Base-by-base conservation (phyloP, 2,329 filamentous ascomycete genomes). In the Aspergillus sp. region DNA sequence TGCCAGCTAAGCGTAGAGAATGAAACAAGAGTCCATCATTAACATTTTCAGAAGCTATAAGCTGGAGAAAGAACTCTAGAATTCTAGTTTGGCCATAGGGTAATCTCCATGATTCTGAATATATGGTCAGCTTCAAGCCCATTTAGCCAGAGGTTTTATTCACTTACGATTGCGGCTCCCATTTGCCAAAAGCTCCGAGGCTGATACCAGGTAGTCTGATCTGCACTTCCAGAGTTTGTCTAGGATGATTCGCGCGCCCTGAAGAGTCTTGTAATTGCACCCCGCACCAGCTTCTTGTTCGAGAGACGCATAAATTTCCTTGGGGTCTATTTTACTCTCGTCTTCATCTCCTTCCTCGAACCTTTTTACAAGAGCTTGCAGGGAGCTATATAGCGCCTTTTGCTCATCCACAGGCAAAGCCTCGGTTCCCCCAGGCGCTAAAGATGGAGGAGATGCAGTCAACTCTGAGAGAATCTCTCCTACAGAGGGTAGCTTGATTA, bases 101-200 rank as follows among this genome's bases (percentile, higher is more conserved):
- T 12, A 50, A 39, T 41, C 70, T 61, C 66, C 65, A 70, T 41
- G 60, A 60, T 42, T 64, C 69, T 72, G 42, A 30, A 40, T 27
- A 39, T 7, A 40, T n/a, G 27, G 39, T 52, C 39, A 53, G 36
- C 12, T 7, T 30, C 50, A 32, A 39, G 12, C 27, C 27, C 30
- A 12, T 40, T 38, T 32, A 44, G 19, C 12, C 33, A 11, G 26
- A 34, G 5, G 13, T 33, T 37, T 31, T 32, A 13, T 36, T 37
- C 26, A 61, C 69, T 59, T 51, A 72, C 69, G 57, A 39, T 70
- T 62, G 54, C 69, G 63, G 51, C 69, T 70, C 19, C 60, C 65
- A 50, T 71, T 66, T 12, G 69, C 69, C 40, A 72, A 44, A 31
- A 61, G 48, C 42, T 70, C 67, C 8, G 66, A 58, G 7, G 61